Percentiles rank a stretch among this genome's conserved stretches.
Evolutionary conservation across 495 filamentous ascomycete species (phyloP).

Genomic region (Aspergillus homomorphus): DNA sequence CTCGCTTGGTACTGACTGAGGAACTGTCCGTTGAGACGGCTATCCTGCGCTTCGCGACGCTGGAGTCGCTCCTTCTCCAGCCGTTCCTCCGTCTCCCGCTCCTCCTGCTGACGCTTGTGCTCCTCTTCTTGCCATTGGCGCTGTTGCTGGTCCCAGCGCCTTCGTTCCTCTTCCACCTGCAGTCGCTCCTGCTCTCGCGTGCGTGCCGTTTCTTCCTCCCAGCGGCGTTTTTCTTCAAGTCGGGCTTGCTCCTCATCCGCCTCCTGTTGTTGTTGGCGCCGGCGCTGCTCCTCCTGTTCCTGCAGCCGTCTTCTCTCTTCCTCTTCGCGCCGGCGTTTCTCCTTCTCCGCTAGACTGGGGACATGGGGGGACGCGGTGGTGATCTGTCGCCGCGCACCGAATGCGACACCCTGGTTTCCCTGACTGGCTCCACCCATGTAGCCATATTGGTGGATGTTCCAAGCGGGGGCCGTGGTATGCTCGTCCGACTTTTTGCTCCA

Average conservation of each 20-base stretch:
- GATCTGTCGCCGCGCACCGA: conserved; percentile 89
- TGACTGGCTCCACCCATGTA: conserved; percentile 98
- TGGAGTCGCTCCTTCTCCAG: conserved; percentile 65
- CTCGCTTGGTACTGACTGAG: conserved; percentile 78
- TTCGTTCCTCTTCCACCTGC: conserved; percentile 71
- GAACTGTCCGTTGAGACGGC: conserved; percentile 75
- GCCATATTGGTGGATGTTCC: conserved; percentile 98
- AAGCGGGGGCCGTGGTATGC: conserved; percentile 77
- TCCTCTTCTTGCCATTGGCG: conserved; percentile 79
- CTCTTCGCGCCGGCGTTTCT: conserved; percentile 58
- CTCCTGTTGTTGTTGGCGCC: conserved; percentile 58
- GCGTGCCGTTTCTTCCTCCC: conserved; percentile 74
- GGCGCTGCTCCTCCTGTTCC: conserved; percentile 63
- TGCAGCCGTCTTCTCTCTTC: conserved; percentile 59
- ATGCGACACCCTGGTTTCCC: conserved; percentile 88
- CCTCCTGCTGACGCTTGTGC: conserved; percentile 67
- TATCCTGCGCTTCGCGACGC: conserved; percentile 56
- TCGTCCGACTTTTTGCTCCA: conserved; percentile 89
- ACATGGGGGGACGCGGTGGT: conserved; percentile 77
- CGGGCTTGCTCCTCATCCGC: conserved; percentile 67
- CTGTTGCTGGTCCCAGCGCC: conserved; percentile 81
- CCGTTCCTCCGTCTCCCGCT: conserved; percentile 65
- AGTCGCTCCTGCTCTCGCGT: conserved; percentile 65
- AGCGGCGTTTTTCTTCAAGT: conserved; percentile 68
- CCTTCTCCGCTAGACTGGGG: conserved; percentile 67